Percentiles rank a stretch among this genome's conserved stretches.
Evolutionary conservation across 2,329 filamentous ascomycete species (phyloP).

Genomic region (Corinectria fuckeliana): DNA sequence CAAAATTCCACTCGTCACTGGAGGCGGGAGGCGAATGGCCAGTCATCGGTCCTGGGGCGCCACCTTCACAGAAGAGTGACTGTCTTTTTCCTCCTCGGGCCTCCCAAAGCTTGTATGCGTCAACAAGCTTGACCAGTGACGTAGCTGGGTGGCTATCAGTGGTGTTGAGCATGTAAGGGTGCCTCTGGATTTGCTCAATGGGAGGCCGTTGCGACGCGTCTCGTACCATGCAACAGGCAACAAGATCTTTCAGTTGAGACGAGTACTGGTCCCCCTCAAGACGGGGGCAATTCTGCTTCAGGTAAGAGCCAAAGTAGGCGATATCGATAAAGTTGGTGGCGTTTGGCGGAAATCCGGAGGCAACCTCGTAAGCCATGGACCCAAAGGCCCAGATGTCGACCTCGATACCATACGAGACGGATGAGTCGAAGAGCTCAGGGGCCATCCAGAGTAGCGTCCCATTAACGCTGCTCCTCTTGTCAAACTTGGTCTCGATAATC

Average conservation of each 20-base stretch:
- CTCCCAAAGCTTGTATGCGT: conserved; percentile 78
- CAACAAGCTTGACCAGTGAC: conserved; percentile 69
- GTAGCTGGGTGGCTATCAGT: conserved; percentile 67
- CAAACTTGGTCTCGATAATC: conserved; percentile 75
- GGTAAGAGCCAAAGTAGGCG: conserved; percentile 60
- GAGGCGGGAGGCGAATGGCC: conserved; percentile 53
- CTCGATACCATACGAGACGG: conserved; percentile 71
- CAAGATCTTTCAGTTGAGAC: conserved; percentile 69
- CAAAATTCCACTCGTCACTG: conserved; percentile 72
- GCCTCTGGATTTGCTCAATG: conserved; percentile 72
- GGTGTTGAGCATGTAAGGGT: conserved; percentile 72
- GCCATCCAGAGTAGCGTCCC: conserved; percentile 90
- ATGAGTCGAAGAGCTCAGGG: conserved; percentile 73
- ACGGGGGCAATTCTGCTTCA: conserved; percentile 68
- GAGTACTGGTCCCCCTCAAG: conserved; percentile 77
- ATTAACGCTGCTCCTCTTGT: conserved; percentile 81
- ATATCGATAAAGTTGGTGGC: conserved; percentile 58
- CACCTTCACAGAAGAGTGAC: conserved; percentile 66
- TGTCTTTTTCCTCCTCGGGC: conserved; percentile 73
- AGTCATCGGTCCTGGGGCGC: conserved; percentile 61
- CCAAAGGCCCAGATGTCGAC: conserved; percentile 88
- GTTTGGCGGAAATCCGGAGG: conserved; percentile 77
- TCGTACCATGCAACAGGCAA: conserved; percentile 74
- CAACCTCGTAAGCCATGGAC: conserved; percentile 81
- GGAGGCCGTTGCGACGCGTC: conserved; percentile 72